Evolutionary conservation across 1,284 basidiomycete genomes (phyloP).

Genomic region (Cutaneotrichosporon sp.): DNA sequence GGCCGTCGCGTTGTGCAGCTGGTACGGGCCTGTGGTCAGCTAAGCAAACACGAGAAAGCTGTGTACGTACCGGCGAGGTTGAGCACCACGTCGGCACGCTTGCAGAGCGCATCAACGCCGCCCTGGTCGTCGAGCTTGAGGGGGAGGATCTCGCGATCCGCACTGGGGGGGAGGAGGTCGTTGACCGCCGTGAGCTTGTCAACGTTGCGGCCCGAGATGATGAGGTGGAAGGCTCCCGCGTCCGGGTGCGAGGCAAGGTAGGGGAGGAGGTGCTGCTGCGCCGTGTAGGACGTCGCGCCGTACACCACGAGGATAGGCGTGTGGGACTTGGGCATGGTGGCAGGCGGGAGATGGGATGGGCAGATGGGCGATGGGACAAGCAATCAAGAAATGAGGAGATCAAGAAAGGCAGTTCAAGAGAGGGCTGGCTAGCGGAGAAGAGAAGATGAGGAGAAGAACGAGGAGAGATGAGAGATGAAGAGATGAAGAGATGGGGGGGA

Average conservation of each 20-base stretch:
- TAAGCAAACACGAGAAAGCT: background rate
- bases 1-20: constrained; percentile 38
- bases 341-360: background rate
- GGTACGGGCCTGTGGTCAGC: constrained; percentile 37
- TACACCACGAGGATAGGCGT: constrained; percentile 45
- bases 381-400: too few relatives aligned
- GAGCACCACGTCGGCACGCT: constrained; percentile 33
- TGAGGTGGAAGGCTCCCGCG: constrained; percentile 33
- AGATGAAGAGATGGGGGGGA: background rate
- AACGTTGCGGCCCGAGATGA: constrained; percentile 45
- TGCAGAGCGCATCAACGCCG: constrained; percentile 34
- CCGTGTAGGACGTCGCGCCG: constrained; percentile 51
- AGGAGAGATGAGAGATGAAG: background rate
- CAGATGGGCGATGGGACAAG: too few relatives aligned
- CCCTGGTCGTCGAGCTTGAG: constrained; percentile 34
- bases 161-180: constrained; percentile 10
- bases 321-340: background rate
- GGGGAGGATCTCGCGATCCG: constrained; percentile 27
- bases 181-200: constrained; percentile 38
- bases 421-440: too few relatives aligned
- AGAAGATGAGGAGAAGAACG: background rate
- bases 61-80: constrained; percentile 45
- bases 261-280: constrained; percentile 33
- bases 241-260: constrained; percentile 48
- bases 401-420: too few relatives aligned